Evolutionary conservation across 306 rosid genomes (phyloP), one percentile per base, ranked within the genome.

Genomic region (Trifolium repens): DNA sequence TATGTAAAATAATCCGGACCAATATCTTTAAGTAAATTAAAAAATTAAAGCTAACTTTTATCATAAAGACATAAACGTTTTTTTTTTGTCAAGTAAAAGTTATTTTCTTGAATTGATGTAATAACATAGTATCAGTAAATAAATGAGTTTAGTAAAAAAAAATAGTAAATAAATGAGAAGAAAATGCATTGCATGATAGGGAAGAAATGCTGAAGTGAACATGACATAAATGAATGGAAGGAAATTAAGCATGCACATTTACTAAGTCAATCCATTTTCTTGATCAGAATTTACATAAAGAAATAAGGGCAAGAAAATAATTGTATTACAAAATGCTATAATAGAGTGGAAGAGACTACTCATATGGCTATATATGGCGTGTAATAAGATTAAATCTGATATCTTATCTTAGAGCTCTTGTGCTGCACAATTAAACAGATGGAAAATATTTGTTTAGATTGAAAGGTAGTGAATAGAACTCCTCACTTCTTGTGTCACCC

Each of bases 371-470:
- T 73, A 69, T 73, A 69, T 79, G 42, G 82, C 67, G 67, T 61
- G 82, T 73, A 72, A 69, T 67, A 71, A 76, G 77, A 19, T 37
- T 60, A 47, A 86, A 81, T 80, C 66, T 57, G 75, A 80, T 60
- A 75, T 73, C 73, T 73, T 63, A 73, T 71, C 22, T 55, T 59
- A 61, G 12, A 32, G 55, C 53, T 55, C 61, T 62, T 64, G 17
- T 61, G 32, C 61, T 55, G 71, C 67, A 9, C 46, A 59, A 64
- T 88, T 84, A 91, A 75, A 94, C 97, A 32, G 99, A 92, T 64
- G 99, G 99, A 84, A 94, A 94, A 73, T 92, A 90, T 79, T 92
- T 94, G 96, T 94, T 94, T 53, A 92, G 91, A 76, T 94, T 90
- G 93, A 90, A 92, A 11, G 99, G 99, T 19, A 94, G 81, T 14